Conservation (phyloP, 306 rosid genomes). For the Gynostemma pentaphyllum region DNA sequence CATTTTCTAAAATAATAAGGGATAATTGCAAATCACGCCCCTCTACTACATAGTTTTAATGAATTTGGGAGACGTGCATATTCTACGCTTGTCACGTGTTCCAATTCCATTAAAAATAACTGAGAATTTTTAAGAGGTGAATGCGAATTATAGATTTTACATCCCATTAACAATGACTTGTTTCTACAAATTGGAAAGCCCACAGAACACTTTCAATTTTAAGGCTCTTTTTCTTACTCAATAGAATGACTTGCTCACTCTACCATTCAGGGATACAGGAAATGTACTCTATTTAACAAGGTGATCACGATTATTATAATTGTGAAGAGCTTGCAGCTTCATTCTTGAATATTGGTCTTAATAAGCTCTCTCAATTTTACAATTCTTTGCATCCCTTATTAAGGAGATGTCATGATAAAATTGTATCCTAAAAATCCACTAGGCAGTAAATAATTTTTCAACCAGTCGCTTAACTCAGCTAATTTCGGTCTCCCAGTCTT, state of each 20-base stretch:
- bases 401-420: background rate
- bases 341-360: background rate
- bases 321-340: background rate
- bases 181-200: too few species aligned
- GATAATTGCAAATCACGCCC: too few species aligned
- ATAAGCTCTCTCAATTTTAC: background rate
- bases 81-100: too few species aligned
- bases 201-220: too few species aligned
- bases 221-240: background rate
- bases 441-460: background rate
- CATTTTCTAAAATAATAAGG: background rate
- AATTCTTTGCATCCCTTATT: background rate
- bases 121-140: too few species aligned
- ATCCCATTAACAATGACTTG: too few species aligned
- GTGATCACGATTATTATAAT: background rate
- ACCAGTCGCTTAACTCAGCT: background rate
- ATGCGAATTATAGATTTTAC: too few species aligned
- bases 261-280: background rate
- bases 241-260: background rate
- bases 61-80: too few species aligned
- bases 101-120: too few species aligned
- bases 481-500: background rate
- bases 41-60: too few species aligned
- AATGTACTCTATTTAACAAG: background rate
- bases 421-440: background rate